phyloP scores from a whole-genome alignment of 1,284 basidiomycete species.

The Irpex sp. region DNA sequence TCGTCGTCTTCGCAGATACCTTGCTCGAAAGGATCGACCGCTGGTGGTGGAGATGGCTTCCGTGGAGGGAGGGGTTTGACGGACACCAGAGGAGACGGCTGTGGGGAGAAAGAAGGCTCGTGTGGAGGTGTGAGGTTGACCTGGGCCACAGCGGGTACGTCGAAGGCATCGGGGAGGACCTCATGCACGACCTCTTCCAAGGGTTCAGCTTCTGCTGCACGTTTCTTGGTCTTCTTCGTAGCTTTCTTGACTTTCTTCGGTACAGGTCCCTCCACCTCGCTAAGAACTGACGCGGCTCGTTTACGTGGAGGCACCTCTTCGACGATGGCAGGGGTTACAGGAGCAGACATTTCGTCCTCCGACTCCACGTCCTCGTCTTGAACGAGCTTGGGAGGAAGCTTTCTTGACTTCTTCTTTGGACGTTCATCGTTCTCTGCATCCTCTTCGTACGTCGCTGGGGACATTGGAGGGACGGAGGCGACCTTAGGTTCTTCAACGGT shows the following conservation, averaged over 20 bases:
- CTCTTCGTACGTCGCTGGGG: slow-evolving; percentile 21
- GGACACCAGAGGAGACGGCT: slow-evolving; percentile 33
- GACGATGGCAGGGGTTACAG: neutral
- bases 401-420: slow-evolving; percentile 44
- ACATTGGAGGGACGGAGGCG: neutral
- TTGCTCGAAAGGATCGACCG: slow-evolving; percentile 52
- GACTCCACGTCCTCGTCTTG: slow-evolving; percentile 38
- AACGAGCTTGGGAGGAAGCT: slow-evolving; percentile 28
- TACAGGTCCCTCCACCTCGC: slow-evolving; percentile 28
- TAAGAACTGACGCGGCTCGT: slow-evolving; percentile 24
- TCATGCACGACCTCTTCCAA: slow-evolving; percentile 38
- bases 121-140: slow-evolving; percentile 44
- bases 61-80: slow-evolving; percentile 15
- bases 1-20: slow-evolving; percentile 86
- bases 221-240: slow-evolving; percentile 39
- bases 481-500: slow-evolving; percentile 26
- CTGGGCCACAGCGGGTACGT: slow-evolving; percentile 46
- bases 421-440: slow-evolving; percentile 34
- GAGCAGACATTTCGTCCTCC: slow-evolving; percentile 36
- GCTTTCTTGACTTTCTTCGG: slow-evolving; percentile 33
- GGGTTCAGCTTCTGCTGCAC: slow-evolving; percentile 33
- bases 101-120: slow-evolving; percentile 37
- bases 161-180: slow-evolving; percentile 48
- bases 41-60: slow-evolving; percentile 26
- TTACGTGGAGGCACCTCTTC: slow-evolving; percentile 19